Conservation (phyloP, 2,329 filamentous ascomycete species). For the Eurotiales sp. region DNA sequence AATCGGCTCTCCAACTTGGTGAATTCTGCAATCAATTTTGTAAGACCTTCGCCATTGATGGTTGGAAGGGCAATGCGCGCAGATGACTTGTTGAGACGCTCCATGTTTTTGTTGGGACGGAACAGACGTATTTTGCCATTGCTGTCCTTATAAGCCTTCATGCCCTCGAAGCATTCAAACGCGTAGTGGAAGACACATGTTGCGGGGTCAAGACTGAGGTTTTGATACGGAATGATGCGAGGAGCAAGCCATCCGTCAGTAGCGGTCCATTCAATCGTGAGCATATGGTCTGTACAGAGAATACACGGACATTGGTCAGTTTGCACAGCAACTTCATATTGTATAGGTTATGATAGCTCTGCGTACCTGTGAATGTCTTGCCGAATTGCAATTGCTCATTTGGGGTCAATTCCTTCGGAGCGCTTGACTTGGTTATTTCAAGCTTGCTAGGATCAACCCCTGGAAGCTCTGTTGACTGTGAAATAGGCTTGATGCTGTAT, state of each 20-base stretch:
- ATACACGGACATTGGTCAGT: background rate
- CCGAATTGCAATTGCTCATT: slow-evolving; percentile 86
- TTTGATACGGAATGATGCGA: slow-evolving; percentile 88
- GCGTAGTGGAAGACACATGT: slow-evolving; percentile 98
- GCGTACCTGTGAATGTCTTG: slow-evolving; percentile 77
- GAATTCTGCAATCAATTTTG: slow-evolving; percentile 76
- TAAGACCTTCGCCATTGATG: slow-evolving; percentile 70
- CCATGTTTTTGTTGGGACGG: slow-evolving; percentile 95
- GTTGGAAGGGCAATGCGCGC: slow-evolving; percentile 89
- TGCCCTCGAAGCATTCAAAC: slow-evolving; percentile 96
- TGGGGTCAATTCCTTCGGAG: slow-evolving; percentile 69
- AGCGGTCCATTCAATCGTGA: slow-evolving; percentile 88
- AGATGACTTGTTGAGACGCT: slow-evolving; percentile 83
- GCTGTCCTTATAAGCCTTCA: slow-evolving; percentile 97
- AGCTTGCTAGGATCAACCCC: slow-evolving; percentile 76
- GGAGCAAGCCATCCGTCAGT: slow-evolving; percentile 77
- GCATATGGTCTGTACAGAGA: slow-evolving; percentile 79
- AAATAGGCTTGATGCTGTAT: slow-evolving; percentile 40
- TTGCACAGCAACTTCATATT: background rate
- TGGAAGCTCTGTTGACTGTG: slow-evolving; percentile 43
- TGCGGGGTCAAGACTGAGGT: slow-evolving; percentile 91
- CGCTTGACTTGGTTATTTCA: slow-evolving; percentile 67
- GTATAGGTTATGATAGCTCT: background rate
- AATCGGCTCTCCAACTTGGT: slow-evolving; percentile 80
- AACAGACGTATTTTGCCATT: slow-evolving; percentile 78